Evolutionary conservation across 768 basidiomycete species (phyloP).

Genomic region (Xerocomellus intermedius): DNA sequence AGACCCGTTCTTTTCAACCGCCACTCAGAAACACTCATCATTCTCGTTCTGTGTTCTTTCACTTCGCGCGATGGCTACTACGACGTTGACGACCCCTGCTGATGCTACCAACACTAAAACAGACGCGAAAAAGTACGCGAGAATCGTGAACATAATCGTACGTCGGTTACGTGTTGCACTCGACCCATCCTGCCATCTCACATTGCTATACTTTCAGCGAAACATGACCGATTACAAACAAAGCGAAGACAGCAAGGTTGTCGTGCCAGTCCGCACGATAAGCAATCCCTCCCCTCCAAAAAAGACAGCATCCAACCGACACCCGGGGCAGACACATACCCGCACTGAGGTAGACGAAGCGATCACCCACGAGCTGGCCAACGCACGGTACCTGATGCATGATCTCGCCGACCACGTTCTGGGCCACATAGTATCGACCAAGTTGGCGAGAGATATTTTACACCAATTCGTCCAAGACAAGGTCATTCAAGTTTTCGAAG

Average conservation of each 20-base stretch:
- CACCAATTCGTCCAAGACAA: background rate
- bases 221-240: background rate
- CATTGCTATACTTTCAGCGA: too few species aligned
- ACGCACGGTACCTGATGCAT: constrained; percentile 3
- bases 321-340: constrained; percentile 1
- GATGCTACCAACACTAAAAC: too few species aligned
- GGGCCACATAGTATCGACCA: background rate
- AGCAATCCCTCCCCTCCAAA: constrained; percentile 1
- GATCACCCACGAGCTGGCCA: constrained; percentile 5
- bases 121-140: too few species aligned
- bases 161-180: too few species aligned
- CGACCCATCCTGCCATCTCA: too few species aligned
- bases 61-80: too few species aligned
- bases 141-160: too few species aligned
- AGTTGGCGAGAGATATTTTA: constrained; percentile 3
- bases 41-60: too few species aligned
- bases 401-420: constrained; percentile 17
- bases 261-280: background rate
- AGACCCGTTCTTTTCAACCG: too few species aligned
- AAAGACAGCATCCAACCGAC: background rate
- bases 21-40: too few species aligned
- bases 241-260: background rate
- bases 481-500: constrained; percentile 1
- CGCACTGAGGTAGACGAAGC: background rate
- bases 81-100: too few species aligned